Percentiles rank a stretch among this genome's conserved stretches.
Evolutionary conservation across 257 asterid species (phyloP).

Genomic region (Solanum chmielewskii): DNA sequence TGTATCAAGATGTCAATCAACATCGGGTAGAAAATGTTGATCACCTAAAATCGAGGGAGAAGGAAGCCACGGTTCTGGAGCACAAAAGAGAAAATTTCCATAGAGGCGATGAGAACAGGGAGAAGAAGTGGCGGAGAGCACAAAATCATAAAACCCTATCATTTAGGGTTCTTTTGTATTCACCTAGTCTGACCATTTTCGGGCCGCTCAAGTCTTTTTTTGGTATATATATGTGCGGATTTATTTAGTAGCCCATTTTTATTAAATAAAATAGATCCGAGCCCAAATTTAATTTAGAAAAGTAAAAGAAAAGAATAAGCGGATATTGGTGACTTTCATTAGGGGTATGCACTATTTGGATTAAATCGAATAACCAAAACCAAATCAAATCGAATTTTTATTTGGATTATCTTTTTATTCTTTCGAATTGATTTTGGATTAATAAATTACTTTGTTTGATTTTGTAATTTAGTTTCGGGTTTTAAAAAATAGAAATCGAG

Average conservation of each 20-base stretch:
- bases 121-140: neutral
- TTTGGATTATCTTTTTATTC: too few relatives aligned
- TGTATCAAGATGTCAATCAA: too few relatives aligned
- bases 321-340: neutral
- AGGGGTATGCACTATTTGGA: too few relatives aligned
- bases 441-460: too few relatives aligned
- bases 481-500: too few relatives aligned
- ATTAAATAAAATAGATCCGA: neutral
- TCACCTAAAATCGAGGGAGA: neutral
- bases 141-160: neutral
- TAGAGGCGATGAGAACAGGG: neutral
- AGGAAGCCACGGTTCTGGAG: neutral
- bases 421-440: too few relatives aligned
- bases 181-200: neutral
- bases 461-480: too few relatives aligned
- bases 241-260: too few relatives aligned
- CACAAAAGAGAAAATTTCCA: neutral
- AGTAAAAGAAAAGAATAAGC: fast-evolving
- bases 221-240: too few relatives aligned
- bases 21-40: neutral
- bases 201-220: neutral
- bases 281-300: too few relatives aligned
- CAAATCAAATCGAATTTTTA: too few relatives aligned
- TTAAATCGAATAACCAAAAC: too few relatives aligned
- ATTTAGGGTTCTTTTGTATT: neutral